Evolutionary conservation across 2,329 filamentous ascomycete genomes (phyloP).

Genomic region (Trichoderma guizhouense): DNA sequence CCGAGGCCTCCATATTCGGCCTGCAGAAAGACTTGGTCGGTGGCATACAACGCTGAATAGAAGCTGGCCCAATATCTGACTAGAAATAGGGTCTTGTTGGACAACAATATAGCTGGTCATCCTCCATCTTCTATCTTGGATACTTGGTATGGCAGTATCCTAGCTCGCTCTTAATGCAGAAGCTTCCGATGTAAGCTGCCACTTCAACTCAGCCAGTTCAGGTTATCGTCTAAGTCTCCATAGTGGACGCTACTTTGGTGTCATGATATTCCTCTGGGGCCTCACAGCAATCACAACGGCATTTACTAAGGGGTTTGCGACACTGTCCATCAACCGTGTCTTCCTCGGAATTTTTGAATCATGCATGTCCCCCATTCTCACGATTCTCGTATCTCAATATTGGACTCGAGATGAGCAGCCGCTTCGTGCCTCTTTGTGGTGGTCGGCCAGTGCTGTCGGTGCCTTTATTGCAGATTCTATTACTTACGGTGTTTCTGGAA

Average conservation of each 20-base stretch:
- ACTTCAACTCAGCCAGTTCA: neutral
- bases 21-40: neutral
- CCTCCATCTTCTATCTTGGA: neutral
- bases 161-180: neutral
- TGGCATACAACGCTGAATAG: accelerated
- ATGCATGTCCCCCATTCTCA: neutral
- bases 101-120: neutral
- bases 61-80: neutral
- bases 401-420: neutral
- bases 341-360: neutral
- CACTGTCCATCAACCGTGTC: neutral
- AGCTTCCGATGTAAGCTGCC: neutral
- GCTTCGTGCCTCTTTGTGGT: neutral
- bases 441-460: neutral
- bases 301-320: neutral
- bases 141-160: neutral
- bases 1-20: neutral
- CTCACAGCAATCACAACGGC: neutral
- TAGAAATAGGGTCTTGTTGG: neutral
- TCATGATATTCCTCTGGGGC: neutral
- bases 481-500: neutral
- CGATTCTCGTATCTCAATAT: neutral
- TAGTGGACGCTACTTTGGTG: neutral
- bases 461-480: neutral
- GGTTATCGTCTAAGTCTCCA: neutral